Base-by-base conservation (phyloP, 2,329 filamentous ascomycete species). In the Neonectria faginata region DNA sequence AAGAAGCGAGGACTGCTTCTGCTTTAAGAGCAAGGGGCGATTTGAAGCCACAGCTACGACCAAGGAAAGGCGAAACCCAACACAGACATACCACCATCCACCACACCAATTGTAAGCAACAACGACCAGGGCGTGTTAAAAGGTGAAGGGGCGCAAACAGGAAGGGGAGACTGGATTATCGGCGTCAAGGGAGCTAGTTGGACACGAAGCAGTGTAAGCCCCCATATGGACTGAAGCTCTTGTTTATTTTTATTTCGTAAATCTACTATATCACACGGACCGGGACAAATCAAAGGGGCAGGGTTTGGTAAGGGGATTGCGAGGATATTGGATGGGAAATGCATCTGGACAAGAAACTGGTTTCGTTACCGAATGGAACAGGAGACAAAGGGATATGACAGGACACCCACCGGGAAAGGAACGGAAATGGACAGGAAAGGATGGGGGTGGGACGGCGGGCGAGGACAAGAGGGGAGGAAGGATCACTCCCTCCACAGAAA, bases 141-240 rank as follows among this genome's bases (percentile, higher is more conserved):
- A 44, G 66, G 57, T 62, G 57, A 63, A 67, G 60, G 48, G 70
- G 66, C 64, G 59, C 57, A 69, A 65, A 29, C 57, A 56, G 59
- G 60, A 57, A 65, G 52, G 41, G 60, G 58, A 63, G 45, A 60
- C 60, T 65, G 64, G 62, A 47, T 52, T 60, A 67, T 66, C 44
- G 70, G 70, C 70, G 70, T 72, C 70, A 66, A 48, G 64, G 69
- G 59, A 56, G 61, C 39, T 58, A 50, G 57, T 60, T 59, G 66
- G 57, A 57, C 51, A 59, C 52, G 48, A 47, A 52, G 57, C 66
- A 51, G 36, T 48, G 25, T 20, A 48, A 57, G 65, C 31, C 63
- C 42, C 36, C 25, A 27, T 36, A 20, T 33, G 55, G 52, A 48
- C 22, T 41, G 18, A 55, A 60, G 55, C 36, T 60, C 62, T 57